Conservation (phyloP, 140 eudicot species). For the Anethum foeniculum region DNA sequence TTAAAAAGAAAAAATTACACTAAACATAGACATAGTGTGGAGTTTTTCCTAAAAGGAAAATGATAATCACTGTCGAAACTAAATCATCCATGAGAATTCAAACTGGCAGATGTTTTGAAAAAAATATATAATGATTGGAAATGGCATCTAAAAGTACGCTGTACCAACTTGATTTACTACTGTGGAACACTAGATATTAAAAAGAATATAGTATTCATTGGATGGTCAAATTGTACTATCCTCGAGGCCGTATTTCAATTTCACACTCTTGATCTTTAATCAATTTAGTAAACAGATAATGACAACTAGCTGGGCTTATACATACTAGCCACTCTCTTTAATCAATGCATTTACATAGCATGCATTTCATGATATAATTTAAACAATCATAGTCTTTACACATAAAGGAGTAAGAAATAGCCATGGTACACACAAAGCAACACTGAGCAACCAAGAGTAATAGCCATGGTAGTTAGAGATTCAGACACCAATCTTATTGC, state of each 20-base stretch:
- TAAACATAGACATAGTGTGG: neutral
- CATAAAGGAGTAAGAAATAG: neutral
- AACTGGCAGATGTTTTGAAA: neutral
- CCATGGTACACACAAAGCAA: neutral
- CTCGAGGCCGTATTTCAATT: neutral
- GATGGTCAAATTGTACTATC: neutral
- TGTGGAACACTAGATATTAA: neutral
- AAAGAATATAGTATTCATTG: neutral
- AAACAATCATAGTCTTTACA: neutral
- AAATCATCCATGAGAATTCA: neutral
- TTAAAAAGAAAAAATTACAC: neutral
- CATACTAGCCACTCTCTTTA: neutral
- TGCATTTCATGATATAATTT: neutral
- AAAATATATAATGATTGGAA: neutral
- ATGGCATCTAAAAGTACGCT: neutral
- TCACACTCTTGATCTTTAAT: neutral
- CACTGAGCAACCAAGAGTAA: neutral
- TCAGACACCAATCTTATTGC: neutral
- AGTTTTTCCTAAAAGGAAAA: neutral
- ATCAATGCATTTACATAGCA: neutral
- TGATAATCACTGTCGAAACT: neutral
- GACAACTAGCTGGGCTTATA: neutral
- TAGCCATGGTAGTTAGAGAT: neutral
- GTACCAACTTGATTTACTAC: neutral
- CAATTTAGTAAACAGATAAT: neutral